A percentile compares a stretch with the other conserved stretches of the same genome.
Evolutionary conservation across 1,139 yeast genomes (phyloP).

Genomic region (Kodamaea alishanica): DNA sequence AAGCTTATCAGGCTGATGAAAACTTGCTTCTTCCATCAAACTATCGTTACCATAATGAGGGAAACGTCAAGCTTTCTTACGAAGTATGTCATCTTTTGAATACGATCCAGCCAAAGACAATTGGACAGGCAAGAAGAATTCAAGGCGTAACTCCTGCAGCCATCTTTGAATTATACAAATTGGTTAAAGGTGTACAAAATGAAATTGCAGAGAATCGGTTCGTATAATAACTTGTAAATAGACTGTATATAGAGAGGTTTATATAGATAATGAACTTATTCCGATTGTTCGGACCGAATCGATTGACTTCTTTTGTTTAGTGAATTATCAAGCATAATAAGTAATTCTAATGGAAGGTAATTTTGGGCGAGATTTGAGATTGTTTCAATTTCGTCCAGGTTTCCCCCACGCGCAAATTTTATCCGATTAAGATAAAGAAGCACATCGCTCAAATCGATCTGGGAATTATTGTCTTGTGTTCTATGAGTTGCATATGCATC

Average conservation of each 20-base stretch:
- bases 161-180: slow-evolving; percentile 58
- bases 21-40: slow-evolving; percentile 60
- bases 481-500: slow-evolving; percentile 25
- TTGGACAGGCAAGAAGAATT: slow-evolving; percentile 91
- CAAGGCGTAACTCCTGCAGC: slow-evolving; percentile 94
- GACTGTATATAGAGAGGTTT: not conserved
- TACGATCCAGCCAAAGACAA: slow-evolving; percentile 76
- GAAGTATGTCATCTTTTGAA: slow-evolving; percentile 75
- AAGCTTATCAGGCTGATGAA: slow-evolving; percentile 84
- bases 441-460: slow-evolving; percentile 35
- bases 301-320: slow-evolving; percentile 13
- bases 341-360: slow-evolving; percentile 36
- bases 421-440: slow-evolving; percentile 34
- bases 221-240: slow-evolving; percentile 10
- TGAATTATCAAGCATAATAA: slow-evolving; percentile 34
- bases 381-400: slow-evolving; percentile 18
- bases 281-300: not conserved
- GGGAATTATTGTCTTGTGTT: slow-evolving; percentile 17
- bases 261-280: not conserved
- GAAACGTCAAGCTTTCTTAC: slow-evolving; percentile 52
- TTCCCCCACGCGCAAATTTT: slow-evolving; percentile 23
- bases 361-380: slow-evolving; percentile 34
- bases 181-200: slow-evolving; percentile 32
- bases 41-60: slow-evolving; percentile 57
- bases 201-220: slow-evolving; percentile 12